Conservation (phyloP, 345 rosid genomes). For the Eucalyptus paniculata region DNA sequence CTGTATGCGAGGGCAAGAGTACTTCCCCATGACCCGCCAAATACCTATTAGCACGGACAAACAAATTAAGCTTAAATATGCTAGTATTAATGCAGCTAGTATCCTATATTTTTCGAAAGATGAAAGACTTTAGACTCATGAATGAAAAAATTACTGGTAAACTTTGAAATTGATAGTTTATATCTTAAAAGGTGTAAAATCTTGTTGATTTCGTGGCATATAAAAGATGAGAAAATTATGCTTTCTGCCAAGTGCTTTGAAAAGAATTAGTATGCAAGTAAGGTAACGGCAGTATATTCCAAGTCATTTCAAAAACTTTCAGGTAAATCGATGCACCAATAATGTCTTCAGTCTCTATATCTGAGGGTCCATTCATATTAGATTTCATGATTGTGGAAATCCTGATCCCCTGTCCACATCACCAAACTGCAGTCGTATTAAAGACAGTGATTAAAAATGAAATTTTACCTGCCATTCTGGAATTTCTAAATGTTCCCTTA, state of each 20-base stretch:
- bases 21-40: conserved; percentile 99
- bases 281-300: not conserved
- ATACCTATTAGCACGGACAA: conserved; percentile 35
- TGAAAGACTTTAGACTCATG: not conserved
- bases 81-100: not conserved
- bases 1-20: conserved; percentile 86
- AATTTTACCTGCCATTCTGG: conserved; percentile 80
- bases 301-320: not conserved
- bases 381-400: not conserved
- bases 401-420: not conserved
- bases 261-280: not conserved
- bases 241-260: not conserved
- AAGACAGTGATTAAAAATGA: not conserved
- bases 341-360: not conserved
- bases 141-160: not conserved
- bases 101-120: not conserved
- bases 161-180: not conserved
- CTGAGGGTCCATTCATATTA: not conserved
- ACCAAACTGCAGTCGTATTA: not conserved
- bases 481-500: conserved; percentile 68
- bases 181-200: not conserved
- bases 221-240: not conserved
- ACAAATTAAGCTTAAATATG: not conserved
- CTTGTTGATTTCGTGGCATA: not conserved
- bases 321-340: not conserved